These are phyloP conservation scores for Peniophora sp. DNA, from an alignment of 1,284 basidiomycete genomes.

Conservation along the genomic window DNA sequence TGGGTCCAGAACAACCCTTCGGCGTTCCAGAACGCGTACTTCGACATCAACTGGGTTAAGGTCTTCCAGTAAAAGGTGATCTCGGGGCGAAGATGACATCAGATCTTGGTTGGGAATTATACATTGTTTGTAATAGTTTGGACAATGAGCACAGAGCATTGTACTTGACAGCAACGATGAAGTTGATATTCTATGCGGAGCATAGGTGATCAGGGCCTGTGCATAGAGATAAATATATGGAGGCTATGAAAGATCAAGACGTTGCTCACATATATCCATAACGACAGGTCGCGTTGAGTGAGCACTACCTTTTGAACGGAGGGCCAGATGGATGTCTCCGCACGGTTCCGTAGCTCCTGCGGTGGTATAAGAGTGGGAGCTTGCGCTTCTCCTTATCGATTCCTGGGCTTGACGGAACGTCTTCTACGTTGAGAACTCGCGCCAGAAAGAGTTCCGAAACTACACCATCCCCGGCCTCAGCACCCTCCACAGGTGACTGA, in stretches of 20 bases:
- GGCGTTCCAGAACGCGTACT: constrained; percentile 61
- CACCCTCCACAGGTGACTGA: constrained; percentile 3
- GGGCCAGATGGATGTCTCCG: background rate
- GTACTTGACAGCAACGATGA: too few species aligned
- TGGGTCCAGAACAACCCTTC: constrained; percentile 57
- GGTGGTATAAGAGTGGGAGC: constrained; percentile 40
- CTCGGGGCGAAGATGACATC: too few species aligned
- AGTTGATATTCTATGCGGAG: too few species aligned
- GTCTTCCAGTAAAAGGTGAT: constrained; percentile 21
- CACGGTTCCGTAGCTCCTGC: constrained; percentile 24
- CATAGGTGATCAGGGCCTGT: too few species aligned
- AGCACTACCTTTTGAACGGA: background rate
- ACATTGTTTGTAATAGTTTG: too few species aligned
- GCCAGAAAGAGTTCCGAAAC: constrained; percentile 43
- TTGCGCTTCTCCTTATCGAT: constrained; percentile 15
- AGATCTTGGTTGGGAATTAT: too few species aligned
- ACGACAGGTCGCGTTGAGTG: too few species aligned
- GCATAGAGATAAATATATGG: too few species aligned
- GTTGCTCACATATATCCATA: too few species aligned
- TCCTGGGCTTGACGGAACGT: constrained; percentile 9
- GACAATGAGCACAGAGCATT: too few species aligned
- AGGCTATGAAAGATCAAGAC: too few species aligned
- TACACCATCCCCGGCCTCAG: constrained; percentile 21
- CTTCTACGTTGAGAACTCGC: constrained; percentile 36
- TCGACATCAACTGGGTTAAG: constrained; percentile 48